These are phyloP conservation scores for Hevea brasiliensis DNA, from an alignment of 345 rosid genomes.

Conservation along the genomic window DNA sequence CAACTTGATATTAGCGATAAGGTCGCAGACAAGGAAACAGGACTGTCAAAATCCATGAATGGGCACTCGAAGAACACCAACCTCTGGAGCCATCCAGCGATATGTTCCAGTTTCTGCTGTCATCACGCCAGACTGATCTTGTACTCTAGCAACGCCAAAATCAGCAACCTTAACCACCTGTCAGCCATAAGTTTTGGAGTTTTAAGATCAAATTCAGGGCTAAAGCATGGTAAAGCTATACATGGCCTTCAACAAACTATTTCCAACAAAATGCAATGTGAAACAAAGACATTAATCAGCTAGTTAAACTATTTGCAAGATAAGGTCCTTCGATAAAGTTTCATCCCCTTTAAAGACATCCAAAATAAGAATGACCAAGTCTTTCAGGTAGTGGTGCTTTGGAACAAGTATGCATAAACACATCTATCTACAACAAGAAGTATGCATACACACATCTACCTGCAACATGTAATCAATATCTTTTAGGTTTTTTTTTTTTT, in stretches of 20 bases:
- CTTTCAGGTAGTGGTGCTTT: too few species aligned
- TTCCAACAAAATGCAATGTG: constrained; percentile 12
- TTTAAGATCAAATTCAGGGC: constrained; percentile 13
- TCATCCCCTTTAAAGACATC: neutral
- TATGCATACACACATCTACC: too few species aligned
- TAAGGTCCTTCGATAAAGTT: too few species aligned
- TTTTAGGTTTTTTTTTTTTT: too few species aligned
- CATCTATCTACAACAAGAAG: too few species aligned
- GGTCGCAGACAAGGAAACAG: constrained; percentile 2
- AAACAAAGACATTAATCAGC: neutral
- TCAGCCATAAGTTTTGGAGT: constrained; percentile 9
- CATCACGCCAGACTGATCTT: constrained; percentile 61
- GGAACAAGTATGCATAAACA: too few species aligned
- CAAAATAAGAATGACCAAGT: too few species aligned
- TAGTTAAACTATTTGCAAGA: neutral
- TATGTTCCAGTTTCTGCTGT: constrained; percentile 80
- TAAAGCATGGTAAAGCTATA: constrained; percentile 3
- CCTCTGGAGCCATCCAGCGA: constrained; percentile 91
- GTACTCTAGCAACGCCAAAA: constrained; percentile 75
- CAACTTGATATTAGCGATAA: neutral
- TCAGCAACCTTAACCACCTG: constrained; percentile 72
- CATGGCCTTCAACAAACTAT: constrained; percentile 9
- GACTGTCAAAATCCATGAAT: constrained; percentile 7
- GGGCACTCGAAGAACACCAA: constrained; percentile 24
- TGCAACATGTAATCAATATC: too few species aligned